Evolutionary conservation across 805 yeast species (phyloP).

Genomic region (Lipomyces yamadae): DNA sequence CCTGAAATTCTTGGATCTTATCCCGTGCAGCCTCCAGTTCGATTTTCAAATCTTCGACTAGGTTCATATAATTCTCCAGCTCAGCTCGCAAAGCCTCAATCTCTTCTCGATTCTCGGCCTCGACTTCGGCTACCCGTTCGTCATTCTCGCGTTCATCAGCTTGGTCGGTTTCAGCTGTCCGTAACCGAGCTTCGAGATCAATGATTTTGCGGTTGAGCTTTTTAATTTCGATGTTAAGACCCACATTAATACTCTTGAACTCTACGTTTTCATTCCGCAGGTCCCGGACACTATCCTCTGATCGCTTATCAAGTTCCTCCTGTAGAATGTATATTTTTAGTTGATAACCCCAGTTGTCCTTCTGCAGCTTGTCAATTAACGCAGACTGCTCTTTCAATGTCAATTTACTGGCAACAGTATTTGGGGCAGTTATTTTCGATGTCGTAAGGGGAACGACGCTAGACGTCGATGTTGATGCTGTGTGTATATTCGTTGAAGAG

Average conservation of each 20-base stretch:
- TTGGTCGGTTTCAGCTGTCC: slow-evolving; percentile 12
- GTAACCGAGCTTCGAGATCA: slow-evolving; percentile 27
- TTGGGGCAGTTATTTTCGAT: slow-evolving; percentile 12
- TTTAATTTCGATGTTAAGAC: slow-evolving; percentile 35
- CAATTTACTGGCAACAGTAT: slow-evolving; percentile 26
- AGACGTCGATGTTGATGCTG: slow-evolving; percentile 12
- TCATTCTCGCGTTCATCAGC: slow-evolving; percentile 1
- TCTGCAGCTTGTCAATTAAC: slow-evolving; percentile 39
- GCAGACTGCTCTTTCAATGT: slow-evolving; percentile 39
- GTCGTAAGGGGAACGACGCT: not conserved
- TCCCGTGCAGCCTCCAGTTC: slow-evolving; percentile 20
- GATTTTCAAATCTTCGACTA: slow-evolving; percentile 24
- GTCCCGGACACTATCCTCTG: slow-evolving; percentile 38
- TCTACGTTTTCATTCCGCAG: slow-evolving; percentile 38
- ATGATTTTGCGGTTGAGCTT: slow-evolving; percentile 29
- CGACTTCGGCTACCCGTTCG: slow-evolving; percentile 8
- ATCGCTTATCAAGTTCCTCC: slow-evolving; percentile 38
- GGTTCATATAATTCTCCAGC: slow-evolving; percentile 18
- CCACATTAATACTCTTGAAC: slow-evolving; percentile 35
- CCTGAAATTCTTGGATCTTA: slow-evolving; percentile 13
- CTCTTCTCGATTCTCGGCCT: slow-evolving; percentile 15
- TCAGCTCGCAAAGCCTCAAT: slow-evolving; percentile 22
- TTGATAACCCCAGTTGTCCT: slow-evolving; percentile 39
- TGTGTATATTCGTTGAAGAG: slow-evolving; percentile 1
- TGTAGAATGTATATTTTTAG: slow-evolving; percentile 38